Conservation (phyloP, 495 filamentous ascomycete species). For the Hypoxylon intermedium region DNA sequence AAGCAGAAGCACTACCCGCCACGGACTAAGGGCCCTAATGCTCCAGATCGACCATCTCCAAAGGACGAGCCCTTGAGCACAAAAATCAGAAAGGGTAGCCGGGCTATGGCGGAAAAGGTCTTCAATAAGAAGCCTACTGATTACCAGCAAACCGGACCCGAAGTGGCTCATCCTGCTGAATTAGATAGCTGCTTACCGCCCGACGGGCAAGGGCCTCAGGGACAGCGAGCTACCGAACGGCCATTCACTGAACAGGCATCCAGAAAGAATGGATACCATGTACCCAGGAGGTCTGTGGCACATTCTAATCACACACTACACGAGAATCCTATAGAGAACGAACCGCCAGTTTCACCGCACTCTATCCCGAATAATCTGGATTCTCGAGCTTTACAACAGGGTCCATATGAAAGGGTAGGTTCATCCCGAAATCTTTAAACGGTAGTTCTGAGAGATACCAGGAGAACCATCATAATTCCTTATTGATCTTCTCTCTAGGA, state of each 20-base stretch:
- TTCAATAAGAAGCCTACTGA: too few species aligned
- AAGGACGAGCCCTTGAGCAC: neutral
- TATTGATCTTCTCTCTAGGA: neutral
- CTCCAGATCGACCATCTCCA: slow-evolving; percentile 5
- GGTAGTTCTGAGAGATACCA: neutral
- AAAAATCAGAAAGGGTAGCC: neutral
- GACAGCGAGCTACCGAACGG: neutral
- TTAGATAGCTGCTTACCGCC: neutral
- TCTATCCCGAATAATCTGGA: neutral
- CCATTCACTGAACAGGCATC: neutral
- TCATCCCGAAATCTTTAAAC: neutral
- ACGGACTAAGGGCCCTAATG: slow-evolving; percentile 5
- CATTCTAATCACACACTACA: neutral
- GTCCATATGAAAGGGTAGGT: neutral
- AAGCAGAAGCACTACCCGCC: slow-evolving; percentile 18
- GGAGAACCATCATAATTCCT: neutral
- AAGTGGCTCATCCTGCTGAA: slow-evolving; percentile 1
- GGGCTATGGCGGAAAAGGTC: too few species aligned
- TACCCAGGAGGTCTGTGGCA: neutral
- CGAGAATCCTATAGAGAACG: neutral
- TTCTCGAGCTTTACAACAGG: neutral
- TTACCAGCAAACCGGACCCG: too few species aligned
- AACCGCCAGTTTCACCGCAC: neutral
- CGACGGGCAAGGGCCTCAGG: neutral
- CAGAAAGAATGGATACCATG: too few species aligned